Percentiles rank a stretch among this genome's conserved stretches.
These are phyloP conservation scores for Dothistroma septosporum DNA, from an alignment of 2,329 filamentous ascomycete species.

Conservation along the genomic window DNA sequence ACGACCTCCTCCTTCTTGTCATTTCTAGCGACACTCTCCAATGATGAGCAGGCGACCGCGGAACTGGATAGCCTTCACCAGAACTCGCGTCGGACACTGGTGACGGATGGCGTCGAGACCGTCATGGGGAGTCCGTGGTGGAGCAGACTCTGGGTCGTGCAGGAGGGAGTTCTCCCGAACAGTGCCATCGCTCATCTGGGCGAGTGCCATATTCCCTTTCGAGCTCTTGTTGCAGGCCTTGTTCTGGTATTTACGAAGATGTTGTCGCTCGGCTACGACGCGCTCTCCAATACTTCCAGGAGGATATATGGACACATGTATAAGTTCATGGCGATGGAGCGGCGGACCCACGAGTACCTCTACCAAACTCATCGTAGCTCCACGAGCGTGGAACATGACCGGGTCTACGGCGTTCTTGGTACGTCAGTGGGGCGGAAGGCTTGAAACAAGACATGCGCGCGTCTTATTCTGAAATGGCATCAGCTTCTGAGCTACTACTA, in stretches of 20 bases:
- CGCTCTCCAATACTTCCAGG: not conserved
- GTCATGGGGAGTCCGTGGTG: not conserved
- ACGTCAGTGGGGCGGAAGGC: no score
- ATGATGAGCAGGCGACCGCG: not conserved
- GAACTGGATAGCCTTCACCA: not conserved
- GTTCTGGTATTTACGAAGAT: not conserved
- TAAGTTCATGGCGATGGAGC: not conserved
- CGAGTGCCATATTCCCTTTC: not conserved
- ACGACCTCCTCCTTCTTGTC: not conserved
- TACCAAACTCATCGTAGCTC: not conserved
- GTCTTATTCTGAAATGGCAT: no score
- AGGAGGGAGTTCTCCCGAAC: not conserved
- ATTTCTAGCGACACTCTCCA: not conserved
- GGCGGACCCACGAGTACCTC: not conserved
- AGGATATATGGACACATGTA: not conserved
- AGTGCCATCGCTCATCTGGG: not conserved
- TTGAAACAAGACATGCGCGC: no score
- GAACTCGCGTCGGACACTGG: not conserved
- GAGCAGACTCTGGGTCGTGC: not conserved
- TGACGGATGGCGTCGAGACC: not conserved
- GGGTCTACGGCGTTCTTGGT: not conserved
- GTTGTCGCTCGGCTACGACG: not conserved
- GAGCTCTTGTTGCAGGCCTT: not conserved
- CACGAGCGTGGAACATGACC: not conserved
- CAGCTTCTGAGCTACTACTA: no score